Evolutionary conservation across 208 protist species (phyloP), one percentile per base, ranked within the genome.

Genomic region (Leishmania guyanensis): DNA sequence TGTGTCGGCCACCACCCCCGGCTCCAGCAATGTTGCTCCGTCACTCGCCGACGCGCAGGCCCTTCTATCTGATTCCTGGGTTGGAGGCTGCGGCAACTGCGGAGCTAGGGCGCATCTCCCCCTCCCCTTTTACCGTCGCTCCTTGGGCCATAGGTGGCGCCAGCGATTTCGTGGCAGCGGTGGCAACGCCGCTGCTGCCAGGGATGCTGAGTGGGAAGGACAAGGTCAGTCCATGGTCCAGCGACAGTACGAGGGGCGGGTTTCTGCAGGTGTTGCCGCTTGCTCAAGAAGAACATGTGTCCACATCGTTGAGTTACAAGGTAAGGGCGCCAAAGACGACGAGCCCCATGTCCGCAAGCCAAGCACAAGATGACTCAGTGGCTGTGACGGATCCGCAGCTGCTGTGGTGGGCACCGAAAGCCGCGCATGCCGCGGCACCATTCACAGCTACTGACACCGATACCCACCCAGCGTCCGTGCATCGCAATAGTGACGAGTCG

Each of bases 201-300:
- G 33, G 22, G 33, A 60, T 50, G 8, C 17, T 77, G 29, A 62
- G 56, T 5, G 5, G 50, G 17, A 22, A 29, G 22, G 33, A 64
- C 36, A 46, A 8, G 20, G 17, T 22, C 51, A 77, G 54, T 33
- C 20, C 33, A 46, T 20, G 54, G 4, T 36, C 54, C 33, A 17
- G 56, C 36, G 39, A 66, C 12, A 16, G 14, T 29, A 29, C 53
- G 16, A 16, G 33, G 29, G 20, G 36, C 73, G n/a, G 26, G 33
- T 22, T 39, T n/a, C 54, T 66, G 2, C 73, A 53, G 3, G 73
- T 77, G 36, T n/a, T 77, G 16, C 73, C 73, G 54, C 73, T 77
- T 62, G 73, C 73, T 26, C 29, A 50, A 48, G 73, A 77, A 48
- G 73, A 77, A 51, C 9, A 43, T 12, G 51, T 3, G 17, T 53